phyloP scores from a whole-genome alignment of 176 grass and related monocot species.

The Lolium perenne region DNA sequence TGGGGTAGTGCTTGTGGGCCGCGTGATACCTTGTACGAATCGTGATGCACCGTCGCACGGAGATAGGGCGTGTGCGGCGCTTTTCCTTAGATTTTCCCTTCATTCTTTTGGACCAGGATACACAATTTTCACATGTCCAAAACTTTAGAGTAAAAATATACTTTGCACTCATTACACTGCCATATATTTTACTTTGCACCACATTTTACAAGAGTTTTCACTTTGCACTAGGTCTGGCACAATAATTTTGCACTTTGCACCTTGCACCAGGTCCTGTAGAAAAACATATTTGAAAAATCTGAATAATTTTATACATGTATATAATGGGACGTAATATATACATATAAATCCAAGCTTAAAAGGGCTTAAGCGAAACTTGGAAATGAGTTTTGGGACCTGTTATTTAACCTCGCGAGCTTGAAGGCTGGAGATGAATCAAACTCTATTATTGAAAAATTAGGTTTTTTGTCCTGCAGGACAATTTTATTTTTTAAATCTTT shows the following conservation, averaged over 20 bases:
- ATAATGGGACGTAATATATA: neutral
- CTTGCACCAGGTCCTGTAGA: constrained; percentile 12
- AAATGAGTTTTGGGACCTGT: constrained; percentile 31
- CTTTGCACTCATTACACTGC: neutral
- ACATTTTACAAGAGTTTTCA: constrained; percentile 14
- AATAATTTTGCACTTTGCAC: constrained; percentile 14
- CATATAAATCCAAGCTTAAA: neutral
- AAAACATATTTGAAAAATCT: neutral
- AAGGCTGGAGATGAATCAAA: constrained; percentile 18
- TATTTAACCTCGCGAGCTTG: neutral
- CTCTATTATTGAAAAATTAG: neutral
- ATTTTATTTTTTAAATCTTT: constrained; percentile 27
- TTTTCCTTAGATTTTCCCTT: too few relatives aligned
- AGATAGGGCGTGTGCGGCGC: too few relatives aligned
- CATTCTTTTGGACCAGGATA: too few relatives aligned
- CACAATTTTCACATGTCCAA: neutral
- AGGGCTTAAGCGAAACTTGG: neutral
- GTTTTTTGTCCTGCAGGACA: neutral
- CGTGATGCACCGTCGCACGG: too few relatives aligned
- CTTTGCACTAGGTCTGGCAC: constrained; percentile 4
- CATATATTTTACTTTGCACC: neutral
- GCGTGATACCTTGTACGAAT: too few relatives aligned
- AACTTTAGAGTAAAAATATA: neutral
- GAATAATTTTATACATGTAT: neutral
- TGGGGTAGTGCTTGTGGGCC: too few relatives aligned